Base-by-base conservation (phyloP, 2,329 filamentous ascomycete genomes). In the Clonostachys byssicola region DNA sequence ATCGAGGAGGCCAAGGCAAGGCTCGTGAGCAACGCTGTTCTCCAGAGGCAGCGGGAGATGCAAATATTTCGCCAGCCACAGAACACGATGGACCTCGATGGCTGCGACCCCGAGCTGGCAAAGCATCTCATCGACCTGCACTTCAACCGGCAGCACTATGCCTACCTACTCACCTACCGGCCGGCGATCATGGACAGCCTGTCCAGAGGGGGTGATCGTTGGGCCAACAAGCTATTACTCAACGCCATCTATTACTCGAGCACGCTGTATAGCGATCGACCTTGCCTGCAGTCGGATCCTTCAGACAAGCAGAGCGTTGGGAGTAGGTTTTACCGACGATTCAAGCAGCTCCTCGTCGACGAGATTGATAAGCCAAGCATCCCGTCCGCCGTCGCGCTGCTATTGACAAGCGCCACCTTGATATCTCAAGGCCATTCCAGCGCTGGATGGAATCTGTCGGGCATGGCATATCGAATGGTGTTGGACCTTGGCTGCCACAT, bases 211-310 rank as follows among this genome's bases (percentile, higher is more conserved):
- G 57, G 58, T n/a, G 65, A 66, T 2, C 61, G 60, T 1, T 69
- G 61, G 33, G 56, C 57, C 10, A 69, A 67, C 30, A 67, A 67
- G 45, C 56, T 70, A 4, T 53, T 69, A 1, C 55, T 69, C 13
- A 70, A 70, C 48, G 63, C 66, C 14, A 70, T 72, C 10, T 72
- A 67, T 52, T 68, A 63, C 42, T 65, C 63, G 10, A 65, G 63
- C 4, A 61, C 60, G 6, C 60, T 68, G 2, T 70, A 67, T 42
- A 71, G 67, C 47, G 62, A 70, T 47, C 59, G 66, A 1, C 50
- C 58, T 1, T 62, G 61, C 14, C 56, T 70, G 7, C 61, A 62
- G 4, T 52, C 60, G 16, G 60, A 65, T 34, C 62, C 64, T 0
- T 51, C 56, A 0, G 64, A 68, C 42, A 59, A 64, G 0, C 56